Percentiles rank a stretch among this genome's conserved stretches.
phyloP scores from a whole-genome alignment of 805 yeast genomes.

The Lachancea waltii region DNA sequence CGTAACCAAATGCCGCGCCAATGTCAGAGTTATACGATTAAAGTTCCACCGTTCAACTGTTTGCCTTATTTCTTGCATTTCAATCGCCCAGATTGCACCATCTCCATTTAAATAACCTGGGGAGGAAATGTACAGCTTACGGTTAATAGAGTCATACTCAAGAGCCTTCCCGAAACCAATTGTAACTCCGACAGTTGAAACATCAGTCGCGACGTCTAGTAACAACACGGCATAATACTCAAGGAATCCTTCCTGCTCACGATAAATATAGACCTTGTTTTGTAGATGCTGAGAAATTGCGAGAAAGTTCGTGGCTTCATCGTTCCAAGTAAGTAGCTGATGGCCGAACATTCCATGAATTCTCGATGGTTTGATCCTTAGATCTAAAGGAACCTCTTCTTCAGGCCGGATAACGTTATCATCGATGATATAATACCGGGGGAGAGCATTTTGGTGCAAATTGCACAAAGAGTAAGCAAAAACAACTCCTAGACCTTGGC shows the following conservation, averaged over 20 bases:
- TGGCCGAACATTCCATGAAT: slow-evolving; percentile 24
- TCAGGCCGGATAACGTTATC: slow-evolving; percentile 9
- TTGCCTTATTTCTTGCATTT: slow-evolving; percentile 18
- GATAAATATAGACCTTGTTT: slow-evolving; percentile 18
- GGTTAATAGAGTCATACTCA: slow-evolving; percentile 12
- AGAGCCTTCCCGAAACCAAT: slow-evolving; percentile 33
- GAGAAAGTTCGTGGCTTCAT: slow-evolving; percentile 11
- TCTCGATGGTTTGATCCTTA: slow-evolving; percentile 12
- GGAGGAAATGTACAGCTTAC: slow-evolving; percentile 35
- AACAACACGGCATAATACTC: slow-evolving; percentile 9
- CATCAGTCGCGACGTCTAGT: slow-evolving; percentile 10
- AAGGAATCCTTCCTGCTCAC: slow-evolving; percentile 12
- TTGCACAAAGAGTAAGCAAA: slow-evolving; percentile 11
- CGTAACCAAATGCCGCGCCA: slow-evolving; percentile 10
- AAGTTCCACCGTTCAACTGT: slow-evolving; percentile 17
- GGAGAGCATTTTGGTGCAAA: slow-evolving; percentile 12
- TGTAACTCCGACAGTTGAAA: slow-evolving; percentile 19
- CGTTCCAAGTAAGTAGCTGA: slow-evolving; percentile 11
- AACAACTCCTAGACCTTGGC: slow-evolving; percentile 20
- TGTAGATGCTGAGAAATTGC: slow-evolving; percentile 23
- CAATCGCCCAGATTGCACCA: slow-evolving; percentile 43
- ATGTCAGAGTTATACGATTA: slow-evolving; percentile 10
- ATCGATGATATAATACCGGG: slow-evolving; percentile 13
- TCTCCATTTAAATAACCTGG: slow-evolving; percentile 33
- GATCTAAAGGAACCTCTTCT: slow-evolving; percentile 9